Evolutionary conservation across 1,139 yeast genomes (phyloP), one percentile per base, ranked within the genome.

Genomic region (Oligophagozyma castellii): DNA sequence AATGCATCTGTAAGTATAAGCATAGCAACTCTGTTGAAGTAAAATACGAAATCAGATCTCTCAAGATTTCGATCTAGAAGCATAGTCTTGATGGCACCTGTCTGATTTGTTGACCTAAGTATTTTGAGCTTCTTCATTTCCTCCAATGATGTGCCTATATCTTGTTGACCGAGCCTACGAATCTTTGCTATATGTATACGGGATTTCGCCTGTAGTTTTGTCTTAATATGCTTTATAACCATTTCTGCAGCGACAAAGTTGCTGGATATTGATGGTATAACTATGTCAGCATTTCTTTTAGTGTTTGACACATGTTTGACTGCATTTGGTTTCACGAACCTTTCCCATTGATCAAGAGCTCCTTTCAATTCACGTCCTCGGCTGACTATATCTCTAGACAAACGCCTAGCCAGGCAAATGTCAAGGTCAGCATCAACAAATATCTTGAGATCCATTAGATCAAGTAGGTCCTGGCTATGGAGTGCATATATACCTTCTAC

Each of bases 351-450:
- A 38, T 70, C 65, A 40, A 89, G 66, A 18, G 86, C 79, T 1
- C 95, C 93, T 3, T 59, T 62, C 23, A 86, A 58, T 43, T 84
- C 94, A 37, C 98, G 61, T 2, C 93, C 95, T 37, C 98, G 63
- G 36, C 75, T 73, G 13, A 80, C 61, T 30, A 84, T 84, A 51
- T 89, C 98, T 44, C 98, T 64, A 5, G 83, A 70, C 29, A 89
- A 59, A 43, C 98, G 64, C 42, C 98, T 65, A 2, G 95, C 89
- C 38, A 89, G 63, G 53, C 98, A 89, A 12, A 86, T 67, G 48
- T 89, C 98, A 40, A 86, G 63, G 46, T 84, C 96, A 1, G 96
- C 92, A 44, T 89, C 95, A 5, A 89, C 95, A 51, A 75, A 89
- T 12, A 86, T 70, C 52, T 80, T 86, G 38, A 84, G 62, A 47